Evolutionary conservation across 169 alveolate species (phyloP), one percentile per base, ranked within the genome.

Genomic region (Cystoisospora suis): DNA sequence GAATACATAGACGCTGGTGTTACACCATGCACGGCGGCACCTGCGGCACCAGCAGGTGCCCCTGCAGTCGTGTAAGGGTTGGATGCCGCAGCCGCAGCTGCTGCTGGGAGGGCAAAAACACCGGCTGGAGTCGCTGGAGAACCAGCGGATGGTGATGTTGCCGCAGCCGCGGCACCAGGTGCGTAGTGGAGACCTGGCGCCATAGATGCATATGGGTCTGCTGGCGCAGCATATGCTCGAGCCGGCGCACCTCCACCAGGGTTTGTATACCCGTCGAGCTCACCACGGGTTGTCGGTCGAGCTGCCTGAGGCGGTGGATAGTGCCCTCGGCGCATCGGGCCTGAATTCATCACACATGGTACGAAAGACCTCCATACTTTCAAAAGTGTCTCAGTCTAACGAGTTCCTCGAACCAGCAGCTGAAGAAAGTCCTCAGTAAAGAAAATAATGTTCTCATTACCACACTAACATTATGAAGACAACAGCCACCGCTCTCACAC

Each of bases 261-360:
- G 53, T 3, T 47, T 44, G 49, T 56, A 53, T 72, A 72, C 38
- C 32, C 83, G 5, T 40, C 83, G 45, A 40, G 42, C 32, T 72
- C 83, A 0, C 42, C 83, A 3, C 83, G 77, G 45, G 77, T 20
- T 2, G 77, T 44, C 77, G 77, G 77, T 1, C 77, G 77, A 20
- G 34, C 45, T 6, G 77, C n/a, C n/a, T n/a, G n/a, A n/a, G n/a
- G n/a, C n/a, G 6, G 75, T 17, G 77, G 77, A n/a, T 65, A 65
- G 34, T 65, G 77, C 42, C 77, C 77, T 65, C 77, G 77, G 20
- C 77, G 77, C 77, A 65, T 65, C 3, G 77, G 77, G 27, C 77
- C 77, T 65, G 72, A 9, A 58, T 3, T 27, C 23, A 7, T 3
- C 3, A 58, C n/a, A n/a, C n/a, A n/a, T n/a, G n/a, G n/a, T n/a